Evolutionary conservation across 2,329 filamentous ascomycete species (phyloP).

Genomic region (Alternaria ethzedia): DNA sequence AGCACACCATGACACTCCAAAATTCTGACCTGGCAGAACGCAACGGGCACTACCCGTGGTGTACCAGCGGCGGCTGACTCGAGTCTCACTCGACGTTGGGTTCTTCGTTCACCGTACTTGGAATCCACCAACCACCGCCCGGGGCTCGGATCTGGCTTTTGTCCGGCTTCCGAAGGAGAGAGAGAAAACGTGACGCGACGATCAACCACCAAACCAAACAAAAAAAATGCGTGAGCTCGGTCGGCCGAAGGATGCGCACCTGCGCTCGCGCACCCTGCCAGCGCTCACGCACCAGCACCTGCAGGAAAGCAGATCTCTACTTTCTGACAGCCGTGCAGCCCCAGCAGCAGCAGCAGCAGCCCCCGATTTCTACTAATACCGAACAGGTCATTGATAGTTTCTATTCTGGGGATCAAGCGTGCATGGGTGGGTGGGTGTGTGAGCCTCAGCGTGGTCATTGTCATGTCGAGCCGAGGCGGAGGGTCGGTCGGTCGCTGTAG

Average conservation of each 20-base stretch:
- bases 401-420: neutral
- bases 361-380: neutral
- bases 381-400: conserved; percentile 13
- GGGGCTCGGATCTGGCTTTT: neutral
- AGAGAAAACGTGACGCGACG: neutral
- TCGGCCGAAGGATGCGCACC: neutral
- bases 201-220: neutral
- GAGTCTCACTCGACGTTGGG: neutral
- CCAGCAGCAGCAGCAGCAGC: neutral
- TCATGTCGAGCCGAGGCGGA: neutral
- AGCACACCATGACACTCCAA: neutral
- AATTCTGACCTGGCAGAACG: neutral
- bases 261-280: neutral
- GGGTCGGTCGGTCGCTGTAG: neutral
- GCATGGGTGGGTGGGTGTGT: neutral
- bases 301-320: neutral
- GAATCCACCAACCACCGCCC: neutral
- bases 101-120: neutral
- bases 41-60: neutral
- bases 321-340: neutral
- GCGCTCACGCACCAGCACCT: neutral
- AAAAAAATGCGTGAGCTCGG: neutral
- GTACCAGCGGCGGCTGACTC: neutral
- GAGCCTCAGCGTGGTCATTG: neutral
- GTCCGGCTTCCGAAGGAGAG: neutral